Conservation (phyloP, 2,329 filamentous ascomycete genomes). For the Cercospora zeae-maydis region DNA sequence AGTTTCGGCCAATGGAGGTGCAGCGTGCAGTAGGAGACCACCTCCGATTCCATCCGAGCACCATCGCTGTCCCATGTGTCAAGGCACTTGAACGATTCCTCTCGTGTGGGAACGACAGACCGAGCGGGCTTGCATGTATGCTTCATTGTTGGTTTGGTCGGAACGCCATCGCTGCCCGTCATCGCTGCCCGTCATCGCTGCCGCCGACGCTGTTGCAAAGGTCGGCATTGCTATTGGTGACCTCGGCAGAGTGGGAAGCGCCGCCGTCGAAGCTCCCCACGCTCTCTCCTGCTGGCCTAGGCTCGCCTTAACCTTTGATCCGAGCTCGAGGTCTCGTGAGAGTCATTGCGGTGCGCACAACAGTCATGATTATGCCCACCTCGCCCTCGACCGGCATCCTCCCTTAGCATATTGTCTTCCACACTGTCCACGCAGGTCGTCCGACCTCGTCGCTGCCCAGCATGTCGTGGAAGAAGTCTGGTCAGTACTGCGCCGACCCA, state of each 20-base stretch:
- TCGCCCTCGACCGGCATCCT: neutral
- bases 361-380: conserved; percentile 2
- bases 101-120: neutral
- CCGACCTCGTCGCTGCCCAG: conserved; percentile 22
- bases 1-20: neutral
- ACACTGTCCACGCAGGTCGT: conserved; percentile 12
- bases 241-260: neutral
- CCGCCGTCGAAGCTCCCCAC: conserved; percentile 1
- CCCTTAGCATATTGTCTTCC: conserved; percentile 19
- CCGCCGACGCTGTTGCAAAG: neutral
- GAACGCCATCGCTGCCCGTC: neutral
- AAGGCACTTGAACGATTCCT: neutral
- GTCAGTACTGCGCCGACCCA: conserved; percentile 16
- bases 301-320: conserved; percentile 9
- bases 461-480: conserved; percentile 35
- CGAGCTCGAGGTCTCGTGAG: conserved; percentile 15
- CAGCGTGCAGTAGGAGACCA: neutral
- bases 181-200: neutral
- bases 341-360: conserved; percentile 11
- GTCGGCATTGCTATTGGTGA: neutral
- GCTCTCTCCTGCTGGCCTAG: neutral
- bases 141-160: neutral
- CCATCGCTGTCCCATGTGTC: neutral
- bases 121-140: neutral
- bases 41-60: neutral